Conservation (phyloP, 2,329 filamentous ascomycete species). For the Arthrobotrys megalospora region DNA sequence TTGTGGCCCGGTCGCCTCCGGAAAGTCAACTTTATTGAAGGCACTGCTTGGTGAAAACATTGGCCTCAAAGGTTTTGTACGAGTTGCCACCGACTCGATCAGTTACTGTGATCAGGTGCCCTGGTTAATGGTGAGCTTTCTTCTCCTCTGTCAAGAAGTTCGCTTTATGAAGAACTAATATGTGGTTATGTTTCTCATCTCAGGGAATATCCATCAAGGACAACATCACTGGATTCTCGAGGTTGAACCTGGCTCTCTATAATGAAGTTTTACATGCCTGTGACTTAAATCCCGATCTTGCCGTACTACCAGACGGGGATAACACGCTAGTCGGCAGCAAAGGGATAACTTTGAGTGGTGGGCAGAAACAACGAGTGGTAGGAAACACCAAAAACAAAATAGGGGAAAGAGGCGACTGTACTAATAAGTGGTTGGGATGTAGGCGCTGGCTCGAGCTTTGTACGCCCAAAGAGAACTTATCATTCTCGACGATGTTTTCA, state of each 20-base stretch:
- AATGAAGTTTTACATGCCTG: slow-evolving; percentile 66
- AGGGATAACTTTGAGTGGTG: slow-evolving; percentile 70
- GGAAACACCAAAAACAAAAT: neutral
- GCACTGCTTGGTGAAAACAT: slow-evolving; percentile 67
- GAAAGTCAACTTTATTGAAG: slow-evolving; percentile 69
- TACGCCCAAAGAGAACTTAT: slow-evolving; percentile 66
- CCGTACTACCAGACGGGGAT: slow-evolving; percentile 67
- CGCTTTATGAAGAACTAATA: neutral
- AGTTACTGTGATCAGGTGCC: slow-evolving; percentile 68
- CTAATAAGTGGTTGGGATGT: neutral
- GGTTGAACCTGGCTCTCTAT: slow-evolving; percentile 66
- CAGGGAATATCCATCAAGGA: slow-evolving; percentile 66
- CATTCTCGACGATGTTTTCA: slow-evolving; percentile 68
- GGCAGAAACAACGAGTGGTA: slow-evolving; percentile 69
- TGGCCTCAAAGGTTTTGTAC: slow-evolving; percentile 64
- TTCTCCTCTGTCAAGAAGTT: neutral
- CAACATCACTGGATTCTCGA: slow-evolving; percentile 67
- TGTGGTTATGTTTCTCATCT: neutral
- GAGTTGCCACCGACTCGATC: slow-evolving; percentile 65
- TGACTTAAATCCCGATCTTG: slow-evolving; percentile 66
- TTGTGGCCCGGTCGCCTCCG: slow-evolving; percentile 69
- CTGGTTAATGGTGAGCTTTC: slow-evolving; percentile 64
- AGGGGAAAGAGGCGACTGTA: neutral
- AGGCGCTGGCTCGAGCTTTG: slow-evolving; percentile 68
- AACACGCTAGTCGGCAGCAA: slow-evolving; percentile 69